Percentiles rank a stretch among this genome's conserved stretches.
Conservation (phyloP, 345 rosid genomes). For the Citropsis articulata region DNA sequence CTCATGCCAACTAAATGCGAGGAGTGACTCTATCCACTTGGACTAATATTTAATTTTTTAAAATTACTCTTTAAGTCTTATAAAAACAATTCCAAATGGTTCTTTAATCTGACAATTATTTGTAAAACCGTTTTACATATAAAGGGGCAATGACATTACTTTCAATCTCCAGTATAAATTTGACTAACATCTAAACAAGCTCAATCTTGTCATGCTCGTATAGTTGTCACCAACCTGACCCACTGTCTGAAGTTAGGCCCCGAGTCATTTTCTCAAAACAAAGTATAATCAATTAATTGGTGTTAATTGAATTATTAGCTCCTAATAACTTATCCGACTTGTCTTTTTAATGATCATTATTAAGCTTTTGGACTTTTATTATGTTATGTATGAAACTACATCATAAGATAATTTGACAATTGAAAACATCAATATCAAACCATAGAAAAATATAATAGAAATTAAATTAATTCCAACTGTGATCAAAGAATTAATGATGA, state of each 20-base stretch:
- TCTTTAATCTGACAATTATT: neutral
- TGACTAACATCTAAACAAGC: neutral
- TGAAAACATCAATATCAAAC: neutral
- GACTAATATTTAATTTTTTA: fast-evolving
- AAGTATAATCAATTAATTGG: neutral
- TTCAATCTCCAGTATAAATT: neutral
- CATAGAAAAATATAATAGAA: neutral
- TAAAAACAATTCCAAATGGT: fast-evolving
- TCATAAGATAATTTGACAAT: neutral
- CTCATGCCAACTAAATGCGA: too few relatives aligned
- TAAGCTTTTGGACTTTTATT: neutral
- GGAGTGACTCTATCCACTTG: too few relatives aligned
- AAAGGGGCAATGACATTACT: neutral
- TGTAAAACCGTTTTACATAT: neutral
- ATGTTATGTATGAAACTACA: neutral
- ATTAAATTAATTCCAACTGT: neutral
- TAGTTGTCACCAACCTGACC: conserved; percentile 6
- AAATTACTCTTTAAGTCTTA: too few relatives aligned
- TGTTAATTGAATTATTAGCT: neutral
- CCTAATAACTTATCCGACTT: neutral
- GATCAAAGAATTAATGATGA: neutral
- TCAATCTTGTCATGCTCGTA: conserved; percentile 4
- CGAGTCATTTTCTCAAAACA: neutral
- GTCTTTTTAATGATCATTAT: neutral
- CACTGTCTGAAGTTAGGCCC: conserved; percentile 2